phyloP scores from a whole-genome alignment of 2,329 filamentous ascomycete genomes.

The Pseudocercospora macadamiae region DNA sequence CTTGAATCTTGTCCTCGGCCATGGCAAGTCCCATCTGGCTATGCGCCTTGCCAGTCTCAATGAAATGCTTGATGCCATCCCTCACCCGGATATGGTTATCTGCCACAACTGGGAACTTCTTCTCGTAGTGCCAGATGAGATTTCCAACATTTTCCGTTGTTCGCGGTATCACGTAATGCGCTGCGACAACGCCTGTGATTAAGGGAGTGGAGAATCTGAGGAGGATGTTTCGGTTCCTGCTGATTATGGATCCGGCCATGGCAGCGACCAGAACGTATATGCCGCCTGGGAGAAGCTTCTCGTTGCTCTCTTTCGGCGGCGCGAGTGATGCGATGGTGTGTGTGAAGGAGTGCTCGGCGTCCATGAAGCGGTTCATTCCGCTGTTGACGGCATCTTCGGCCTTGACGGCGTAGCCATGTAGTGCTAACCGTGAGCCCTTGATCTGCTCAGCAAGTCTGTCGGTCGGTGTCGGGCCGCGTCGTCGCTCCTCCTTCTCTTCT shows the following conservation, averaged over 20 bases:
- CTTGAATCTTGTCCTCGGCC: conserved; percentile 79
- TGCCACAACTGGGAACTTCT: conserved; percentile 79
- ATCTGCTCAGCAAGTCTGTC: conserved; percentile 86
- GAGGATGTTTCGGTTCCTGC: conserved; percentile 83
- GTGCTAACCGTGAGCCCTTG: conserved; percentile 74
- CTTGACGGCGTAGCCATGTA: conserved; percentile 73
- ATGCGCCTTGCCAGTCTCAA: conserved; percentile 75
- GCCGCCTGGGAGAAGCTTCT: conserved; percentile 84
- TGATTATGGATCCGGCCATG: conserved; percentile 92
- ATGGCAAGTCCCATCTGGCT: conserved; percentile 69
- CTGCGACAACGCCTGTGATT: conserved; percentile 78
- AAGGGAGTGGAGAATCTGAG: conserved; percentile 77
- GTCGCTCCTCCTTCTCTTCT: conserved; percentile 36
- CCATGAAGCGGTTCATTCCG: conserved; percentile 77
- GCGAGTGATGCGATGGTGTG: conserved; percentile 86
- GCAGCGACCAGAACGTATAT: conserved; percentile 92
- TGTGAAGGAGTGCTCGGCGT: conserved; percentile 87
- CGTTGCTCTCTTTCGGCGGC: conserved; percentile 80
- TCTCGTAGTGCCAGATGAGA: conserved; percentile 89
- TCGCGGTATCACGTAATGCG: conserved; percentile 81
- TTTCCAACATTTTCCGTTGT: conserved; percentile 89
- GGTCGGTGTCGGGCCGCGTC: conserved; percentile 71
- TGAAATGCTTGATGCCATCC: conserved; percentile 69
- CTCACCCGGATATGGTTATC: conserved; percentile 76
- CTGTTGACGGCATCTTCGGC: conserved; percentile 83